Evolutionary conservation across 1,284 basidiomycete genomes (phyloP).

Genomic region (Sphaerobolus stellatus): DNA sequence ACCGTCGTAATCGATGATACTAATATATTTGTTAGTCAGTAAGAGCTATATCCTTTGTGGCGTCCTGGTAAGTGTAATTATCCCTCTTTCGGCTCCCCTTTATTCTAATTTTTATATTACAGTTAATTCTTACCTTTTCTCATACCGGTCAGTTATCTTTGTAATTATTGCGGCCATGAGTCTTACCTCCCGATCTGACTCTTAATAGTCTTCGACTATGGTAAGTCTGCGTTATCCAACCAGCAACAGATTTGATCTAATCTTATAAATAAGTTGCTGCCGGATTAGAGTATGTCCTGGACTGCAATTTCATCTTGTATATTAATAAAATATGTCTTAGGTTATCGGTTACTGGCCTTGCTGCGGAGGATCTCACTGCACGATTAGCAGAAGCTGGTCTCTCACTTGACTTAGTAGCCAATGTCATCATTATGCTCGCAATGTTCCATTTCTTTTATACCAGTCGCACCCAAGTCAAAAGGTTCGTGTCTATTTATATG

Average conservation of each 20-base stretch:
- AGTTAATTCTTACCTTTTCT: background rate
- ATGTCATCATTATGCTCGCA: constrained; percentile 2
- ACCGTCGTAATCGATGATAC: background rate
- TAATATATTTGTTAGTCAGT: background rate
- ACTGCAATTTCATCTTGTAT: background rate
- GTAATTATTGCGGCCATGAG: too few relatives aligned
- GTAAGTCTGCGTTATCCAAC: too few relatives aligned
- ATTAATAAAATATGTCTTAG: background rate
- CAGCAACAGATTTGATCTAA: too few relatives aligned
- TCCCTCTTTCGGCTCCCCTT: background rate
- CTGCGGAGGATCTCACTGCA: background rate
- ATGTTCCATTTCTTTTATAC: constrained; percentile 5
- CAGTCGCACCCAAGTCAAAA: background rate
- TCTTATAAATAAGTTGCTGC: background rate
- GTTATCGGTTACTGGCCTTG: background rate
- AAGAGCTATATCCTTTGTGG: background rate
- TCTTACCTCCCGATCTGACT: too few relatives aligned
- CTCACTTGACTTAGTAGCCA: background rate
- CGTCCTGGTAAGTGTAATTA: background rate
- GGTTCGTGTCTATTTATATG: background rate
- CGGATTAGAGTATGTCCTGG: background rate
- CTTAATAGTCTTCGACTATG: too few relatives aligned
- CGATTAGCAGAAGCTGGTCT: background rate
- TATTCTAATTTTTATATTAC: background rate
- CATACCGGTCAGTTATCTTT: background rate